phyloP scores from a whole-genome alignment of 2,329 filamentous ascomycete genomes.

The Cladorrhinum sp. region DNA sequence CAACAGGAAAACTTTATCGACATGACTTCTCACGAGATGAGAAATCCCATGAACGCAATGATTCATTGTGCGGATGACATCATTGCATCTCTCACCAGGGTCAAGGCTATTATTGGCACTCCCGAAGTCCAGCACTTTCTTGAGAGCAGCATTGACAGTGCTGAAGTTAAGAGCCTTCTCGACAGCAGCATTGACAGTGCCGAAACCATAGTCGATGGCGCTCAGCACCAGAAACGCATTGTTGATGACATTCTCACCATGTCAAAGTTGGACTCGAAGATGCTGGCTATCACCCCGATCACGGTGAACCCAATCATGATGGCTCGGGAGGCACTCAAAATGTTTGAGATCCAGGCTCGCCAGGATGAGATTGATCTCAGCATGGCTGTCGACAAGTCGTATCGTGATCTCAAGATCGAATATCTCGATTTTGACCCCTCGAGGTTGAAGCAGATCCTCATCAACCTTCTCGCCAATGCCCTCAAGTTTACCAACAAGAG shows the following conservation, averaged over 20 bases:
- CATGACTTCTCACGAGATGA: constrained; percentile 70
- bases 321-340: constrained; percentile 66
- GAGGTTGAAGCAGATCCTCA: constrained; percentile 72
- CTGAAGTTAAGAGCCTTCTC: constrained; percentile 45
- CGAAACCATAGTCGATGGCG: constrained; percentile 73
- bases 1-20: constrained; percentile 82
- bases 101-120: constrained; percentile 39
- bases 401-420: constrained; percentile 54
- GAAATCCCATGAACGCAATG: constrained; percentile 70
- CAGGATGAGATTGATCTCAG: constrained; percentile 65
- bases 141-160: constrained; percentile 23
- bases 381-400: constrained; percentile 62
- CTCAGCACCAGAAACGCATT: constrained; percentile 76
- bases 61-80: constrained; percentile 73
- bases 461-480: constrained; percentile 77
- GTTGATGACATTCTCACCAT: constrained; percentile 73
- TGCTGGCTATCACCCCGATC: constrained; percentile 69
- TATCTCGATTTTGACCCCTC: constrained; percentile 71
- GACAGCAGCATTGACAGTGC: constrained; percentile 66
- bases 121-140: constrained; percentile 20
- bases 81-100: constrained; percentile 46
- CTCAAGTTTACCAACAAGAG: constrained; percentile 75
- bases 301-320: constrained; percentile 65
- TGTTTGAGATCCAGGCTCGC: constrained; percentile 73
- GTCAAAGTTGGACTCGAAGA: constrained; percentile 72